phyloP scores from a whole-genome alignment of 768 basidiomycete species.

The Leucocoprinus leucothites region DNA sequence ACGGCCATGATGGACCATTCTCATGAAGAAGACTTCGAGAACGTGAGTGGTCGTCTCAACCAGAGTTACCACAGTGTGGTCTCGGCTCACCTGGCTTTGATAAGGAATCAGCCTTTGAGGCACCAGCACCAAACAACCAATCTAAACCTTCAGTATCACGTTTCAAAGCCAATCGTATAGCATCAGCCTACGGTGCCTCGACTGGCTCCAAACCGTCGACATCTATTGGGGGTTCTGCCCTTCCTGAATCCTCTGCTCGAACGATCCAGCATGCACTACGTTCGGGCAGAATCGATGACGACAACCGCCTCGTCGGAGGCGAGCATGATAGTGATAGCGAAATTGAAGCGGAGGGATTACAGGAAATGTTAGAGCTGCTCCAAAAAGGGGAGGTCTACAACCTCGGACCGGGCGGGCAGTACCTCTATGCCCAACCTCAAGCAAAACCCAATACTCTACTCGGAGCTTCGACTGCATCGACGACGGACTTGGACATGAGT shows the following conservation, averaged over 20 bases:
- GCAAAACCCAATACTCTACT: neutral
- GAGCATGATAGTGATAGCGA: constrained; percentile 56
- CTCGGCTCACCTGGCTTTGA: constrained; percentile 8
- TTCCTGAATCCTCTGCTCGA: constrained; percentile 43
- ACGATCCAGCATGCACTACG: constrained; percentile 51
- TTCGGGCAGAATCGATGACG: constrained; percentile 51
- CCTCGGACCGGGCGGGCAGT: constrained; percentile 42
- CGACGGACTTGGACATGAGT: neutral
- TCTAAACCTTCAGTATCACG: constrained; percentile 55
- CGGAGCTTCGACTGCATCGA: neutral
- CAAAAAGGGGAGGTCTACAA: constrained; percentile 52
- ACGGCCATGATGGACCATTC: constrained; percentile 47
- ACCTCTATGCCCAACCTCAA: constrained; percentile 25
- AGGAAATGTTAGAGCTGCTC: constrained; percentile 50
- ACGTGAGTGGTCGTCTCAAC: constrained; percentile 33
- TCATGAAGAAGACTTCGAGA: constrained; percentile 28
- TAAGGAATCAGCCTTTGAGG: constrained; percentile 42
- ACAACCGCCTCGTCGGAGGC: constrained; percentile 47
- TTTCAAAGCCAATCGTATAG: constrained; percentile 60
- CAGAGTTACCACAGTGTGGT: neutral
- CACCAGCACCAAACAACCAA: constrained; percentile 31
- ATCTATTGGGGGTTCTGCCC: constrained; percentile 38
- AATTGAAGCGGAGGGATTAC: constrained; percentile 44
- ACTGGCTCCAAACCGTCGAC: constrained; percentile 23
- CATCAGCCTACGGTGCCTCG: constrained; percentile 44